Conservation (phyloP, 805 yeast species). For the Candida berthetii region DNA sequence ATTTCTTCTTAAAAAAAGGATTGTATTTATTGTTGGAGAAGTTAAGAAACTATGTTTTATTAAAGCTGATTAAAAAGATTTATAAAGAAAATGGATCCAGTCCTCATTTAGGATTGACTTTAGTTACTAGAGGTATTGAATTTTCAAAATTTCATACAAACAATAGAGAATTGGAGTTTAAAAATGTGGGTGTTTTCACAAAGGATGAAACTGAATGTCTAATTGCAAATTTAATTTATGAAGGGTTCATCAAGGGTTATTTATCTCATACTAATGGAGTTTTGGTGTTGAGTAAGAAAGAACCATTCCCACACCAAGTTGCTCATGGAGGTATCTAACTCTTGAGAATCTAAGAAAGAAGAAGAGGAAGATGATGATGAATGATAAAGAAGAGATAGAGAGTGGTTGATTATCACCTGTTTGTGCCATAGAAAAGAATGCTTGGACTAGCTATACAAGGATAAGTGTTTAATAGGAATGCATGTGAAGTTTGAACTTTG, state of each 20-base stretch:
- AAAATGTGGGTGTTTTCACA: conserved; percentile 13
- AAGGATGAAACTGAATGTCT: conserved; percentile 61
- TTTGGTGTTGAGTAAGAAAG: conserved; percentile 67
- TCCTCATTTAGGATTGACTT: conserved; percentile 29
- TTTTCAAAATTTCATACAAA: conserved; percentile 20
- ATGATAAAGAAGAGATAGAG: too few relatives aligned
- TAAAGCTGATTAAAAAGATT: conserved; percentile 39
- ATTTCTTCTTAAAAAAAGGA: conserved; percentile 47
- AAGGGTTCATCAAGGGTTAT: conserved; percentile 69
- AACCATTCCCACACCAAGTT: conserved; percentile 56
- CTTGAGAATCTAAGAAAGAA: too few relatives aligned
- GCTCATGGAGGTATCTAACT: neutral
- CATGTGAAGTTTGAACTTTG: too few relatives aligned
- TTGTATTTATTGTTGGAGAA: conserved; percentile 55
- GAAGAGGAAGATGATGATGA: too few relatives aligned
- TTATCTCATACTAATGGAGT: conserved; percentile 70
- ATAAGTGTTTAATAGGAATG: too few relatives aligned
- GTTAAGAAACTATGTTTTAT: conserved; percentile 42
- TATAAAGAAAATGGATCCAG: conserved; percentile 18
- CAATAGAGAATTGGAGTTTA: neutral
- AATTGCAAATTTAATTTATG: conserved; percentile 57
- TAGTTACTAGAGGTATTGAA: conserved; percentile 38
- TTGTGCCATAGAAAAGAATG: too few relatives aligned
- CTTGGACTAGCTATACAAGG: too few relatives aligned
- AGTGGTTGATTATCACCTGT: too few relatives aligned